phyloP scores from a whole-genome alignment of 179 eudicot genomes.

The Silene coronaria region DNA sequence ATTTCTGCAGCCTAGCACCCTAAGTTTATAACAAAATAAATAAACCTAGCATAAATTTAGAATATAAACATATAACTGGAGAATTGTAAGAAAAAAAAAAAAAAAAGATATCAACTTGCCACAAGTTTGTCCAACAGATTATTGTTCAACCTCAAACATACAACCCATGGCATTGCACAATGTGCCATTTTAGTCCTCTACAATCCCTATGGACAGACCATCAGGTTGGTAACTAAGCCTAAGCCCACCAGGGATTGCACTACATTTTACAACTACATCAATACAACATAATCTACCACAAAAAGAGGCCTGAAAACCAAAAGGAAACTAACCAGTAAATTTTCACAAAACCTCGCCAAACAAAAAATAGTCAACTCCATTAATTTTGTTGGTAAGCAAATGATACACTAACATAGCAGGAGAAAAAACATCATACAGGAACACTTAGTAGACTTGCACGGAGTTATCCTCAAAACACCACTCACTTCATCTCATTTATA shows the following conservation, averaged over 20 bases:
- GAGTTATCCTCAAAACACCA: slow-evolving; percentile 3
- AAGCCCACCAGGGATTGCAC: not conserved
- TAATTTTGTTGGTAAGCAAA: not conserved
- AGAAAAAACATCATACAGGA: not conserved
- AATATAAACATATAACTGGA: not conserved
- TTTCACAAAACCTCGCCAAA: not conserved
- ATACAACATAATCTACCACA: not conserved
- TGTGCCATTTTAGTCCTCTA: not conserved
- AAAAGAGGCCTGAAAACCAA: not conserved
- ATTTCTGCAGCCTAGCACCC: slow-evolving; percentile 59
- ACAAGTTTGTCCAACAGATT: not conserved
- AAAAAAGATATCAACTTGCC: not conserved
- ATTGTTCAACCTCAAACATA: not conserved
- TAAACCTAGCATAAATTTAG: slow-evolving; percentile 1
- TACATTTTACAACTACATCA: not conserved
- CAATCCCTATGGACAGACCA: not conserved
- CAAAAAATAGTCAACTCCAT: not conserved
- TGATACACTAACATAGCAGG: not conserved
- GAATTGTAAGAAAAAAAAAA: too few species aligned
- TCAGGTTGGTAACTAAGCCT: not conserved
- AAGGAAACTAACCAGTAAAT: too few species aligned
- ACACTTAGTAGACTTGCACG: not conserved
- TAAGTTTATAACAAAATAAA: slow-evolving; percentile 21
- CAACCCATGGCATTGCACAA: not conserved
- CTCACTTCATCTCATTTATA: too few species aligned